These are phyloP conservation scores for Fonsecaea multimorphosa DNA, from an alignment of 2,329 filamentous ascomycete genomes.

Conservation along the genomic window DNA sequence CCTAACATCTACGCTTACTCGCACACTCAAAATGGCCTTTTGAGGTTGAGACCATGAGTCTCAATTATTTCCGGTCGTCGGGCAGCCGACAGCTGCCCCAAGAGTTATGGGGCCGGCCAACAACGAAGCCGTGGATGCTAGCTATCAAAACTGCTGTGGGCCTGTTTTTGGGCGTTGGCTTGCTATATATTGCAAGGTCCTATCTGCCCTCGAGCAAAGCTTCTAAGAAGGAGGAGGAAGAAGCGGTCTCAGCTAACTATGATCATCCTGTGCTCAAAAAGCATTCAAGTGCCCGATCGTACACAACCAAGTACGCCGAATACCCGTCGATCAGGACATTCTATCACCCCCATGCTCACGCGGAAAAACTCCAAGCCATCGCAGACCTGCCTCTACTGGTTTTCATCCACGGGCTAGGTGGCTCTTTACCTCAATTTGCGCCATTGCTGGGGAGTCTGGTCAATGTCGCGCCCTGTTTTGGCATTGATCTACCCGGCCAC, in stretches of 20 bases:
- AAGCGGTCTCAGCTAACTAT: slow-evolving; percentile 50
- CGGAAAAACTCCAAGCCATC: slow-evolving; percentile 75
- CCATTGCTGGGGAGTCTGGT: slow-evolving; percentile 79
- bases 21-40: background rate
- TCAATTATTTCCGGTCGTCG: slow-evolving; percentile 1
- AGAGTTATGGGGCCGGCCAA: slow-evolving; percentile 8
- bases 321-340: slow-evolving; percentile 84
- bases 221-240: background rate
- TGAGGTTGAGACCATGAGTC: slow-evolving; percentile 5
- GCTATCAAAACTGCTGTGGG: slow-evolving; percentile 20
- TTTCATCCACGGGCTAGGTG: slow-evolving; percentile 92
- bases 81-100: slow-evolving; percentile 1
- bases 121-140: slow-evolving; percentile 11
- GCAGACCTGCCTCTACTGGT: slow-evolving; percentile 81
- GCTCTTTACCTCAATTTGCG: slow-evolving; percentile 86
- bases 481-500: slow-evolving; percentile 89
- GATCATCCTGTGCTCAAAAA: slow-evolving; percentile 83
- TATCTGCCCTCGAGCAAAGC: slow-evolving; percentile 16
- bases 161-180: slow-evolving; percentile 24
- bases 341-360: slow-evolving; percentile 79
- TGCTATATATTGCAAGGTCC: slow-evolving; percentile 16
- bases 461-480: slow-evolving; percentile 81
- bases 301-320: slow-evolving; percentile 70
- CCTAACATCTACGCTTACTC: background rate
- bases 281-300: slow-evolving; percentile 72